A percentile compares a stretch with the other conserved stretches of the same genome.
These are phyloP conservation scores for Trichoderma sp. DNA, from an alignment of 2,329 filamentous ascomycete species.

Conservation along the genomic window DNA sequence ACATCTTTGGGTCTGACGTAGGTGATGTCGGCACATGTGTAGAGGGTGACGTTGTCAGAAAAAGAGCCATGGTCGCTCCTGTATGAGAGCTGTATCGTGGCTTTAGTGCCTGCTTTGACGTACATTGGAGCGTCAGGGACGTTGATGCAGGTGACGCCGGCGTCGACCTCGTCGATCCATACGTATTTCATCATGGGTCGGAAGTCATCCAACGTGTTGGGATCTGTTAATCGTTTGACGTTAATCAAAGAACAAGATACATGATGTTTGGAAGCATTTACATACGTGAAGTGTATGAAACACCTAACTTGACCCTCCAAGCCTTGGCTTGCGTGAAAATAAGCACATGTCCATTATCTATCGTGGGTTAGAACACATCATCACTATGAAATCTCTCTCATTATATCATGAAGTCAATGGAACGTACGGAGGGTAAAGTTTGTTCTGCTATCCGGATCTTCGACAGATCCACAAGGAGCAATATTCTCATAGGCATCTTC, in stretches of 20 bases:
- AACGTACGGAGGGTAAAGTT: background rate
- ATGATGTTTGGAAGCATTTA: background rate
- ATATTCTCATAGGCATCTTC: background rate
- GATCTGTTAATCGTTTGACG: background rate
- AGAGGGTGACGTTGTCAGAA: conserved; percentile 43
- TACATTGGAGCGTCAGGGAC: conserved; percentile 35
- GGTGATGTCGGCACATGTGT: conserved; percentile 49
- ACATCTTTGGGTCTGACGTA: conserved; percentile 20
- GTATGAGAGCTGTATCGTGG: conserved; percentile 50
- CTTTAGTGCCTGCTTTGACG: conserved; percentile 36
- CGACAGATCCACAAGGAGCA: background rate
- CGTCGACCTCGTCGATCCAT: conserved; percentile 30
- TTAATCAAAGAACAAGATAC: background rate
- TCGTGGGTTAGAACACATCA: background rate
- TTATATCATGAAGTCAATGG: background rate
- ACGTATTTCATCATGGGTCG: background rate
- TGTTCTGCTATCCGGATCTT: background rate
- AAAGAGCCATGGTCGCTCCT: conserved; percentile 42
- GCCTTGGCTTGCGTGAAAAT: background rate
- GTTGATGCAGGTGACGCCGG: conserved; percentile 46
- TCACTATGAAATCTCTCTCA: background rate
- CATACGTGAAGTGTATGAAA: background rate
- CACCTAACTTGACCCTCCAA: background rate
- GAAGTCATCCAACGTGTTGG: background rate
- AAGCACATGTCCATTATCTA: background rate